A percentile compares a stretch with the other conserved stretches of the same genome.
These are phyloP conservation scores for Amauroascus verrucosus DNA, from an alignment of 2,329 filamentous ascomycete species.

Conservation along the genomic window DNA sequence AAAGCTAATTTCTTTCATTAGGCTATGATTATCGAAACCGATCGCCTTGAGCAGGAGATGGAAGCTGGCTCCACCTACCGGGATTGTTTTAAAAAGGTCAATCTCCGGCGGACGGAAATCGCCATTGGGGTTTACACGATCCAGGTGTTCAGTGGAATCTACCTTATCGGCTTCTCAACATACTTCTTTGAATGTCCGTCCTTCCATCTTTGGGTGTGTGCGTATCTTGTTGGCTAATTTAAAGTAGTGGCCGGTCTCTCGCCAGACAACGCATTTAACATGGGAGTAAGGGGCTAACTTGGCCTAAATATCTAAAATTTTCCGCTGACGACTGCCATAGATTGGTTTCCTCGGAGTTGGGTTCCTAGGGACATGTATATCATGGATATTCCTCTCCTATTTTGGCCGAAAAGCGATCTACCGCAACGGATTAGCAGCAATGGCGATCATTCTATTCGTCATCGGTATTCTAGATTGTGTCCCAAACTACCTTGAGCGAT, in stretches of 20 bases:
- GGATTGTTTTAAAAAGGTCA: conserved; percentile 36
- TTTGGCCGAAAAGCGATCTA: conserved; percentile 28
- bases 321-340: conserved; percentile 8
- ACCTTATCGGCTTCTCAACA: conserved; percentile 32
- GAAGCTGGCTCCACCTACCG: conserved; percentile 27
- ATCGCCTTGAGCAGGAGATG: conserved; percentile 30
- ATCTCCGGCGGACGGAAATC: conserved; percentile 37
- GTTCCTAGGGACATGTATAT: conserved; percentile 31
- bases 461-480: conserved; percentile 36
- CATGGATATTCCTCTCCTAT: conserved; percentile 28
- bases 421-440: conserved; percentile 24
- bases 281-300: conserved; percentile 22
- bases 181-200: conserved; percentile 20
- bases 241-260: conserved; percentile 21
- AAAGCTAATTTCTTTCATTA: neutral
- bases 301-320: neutral
- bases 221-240: neutral
- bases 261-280: conserved; percentile 29
- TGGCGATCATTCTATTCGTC: conserved; percentile 27
- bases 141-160: conserved; percentile 36
- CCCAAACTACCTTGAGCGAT: conserved; percentile 21
- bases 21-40: conserved; percentile 20
- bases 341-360: conserved; percentile 31
- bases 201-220: neutral
- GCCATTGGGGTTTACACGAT: conserved; percentile 36